Evolutionary conservation across 345 rosid genomes (phyloP), one percentile per base, ranked within the genome.

Genomic region (Angophora floribunda): DNA sequence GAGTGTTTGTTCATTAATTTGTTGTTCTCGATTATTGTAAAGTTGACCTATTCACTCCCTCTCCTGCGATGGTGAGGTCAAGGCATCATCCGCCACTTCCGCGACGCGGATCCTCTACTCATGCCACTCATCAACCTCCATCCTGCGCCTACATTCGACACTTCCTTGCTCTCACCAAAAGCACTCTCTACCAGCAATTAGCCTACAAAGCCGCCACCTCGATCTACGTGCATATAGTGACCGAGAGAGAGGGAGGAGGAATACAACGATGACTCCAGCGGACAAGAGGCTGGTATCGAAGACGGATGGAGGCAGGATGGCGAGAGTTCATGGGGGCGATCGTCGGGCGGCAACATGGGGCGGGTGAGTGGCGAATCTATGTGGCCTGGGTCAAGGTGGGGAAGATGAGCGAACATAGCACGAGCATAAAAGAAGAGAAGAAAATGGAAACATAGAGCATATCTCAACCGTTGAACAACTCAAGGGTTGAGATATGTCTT

Each of bases 171-270:
- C 95, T 98, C 19, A 91, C 97, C 67, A 94, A 98, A 51, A 97
- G 95, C 91, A 97, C 95, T 84, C 93, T 97, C 4, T 97, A 95
- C 89, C 99, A 97, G 91, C 99, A 98, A 86, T 92, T 98, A 8
- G 99, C 99, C 11, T 92, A 92, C 52, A 97, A 97, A 26, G 61
- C 12, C 61, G 12, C 8, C 2, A 55, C 28, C 61, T 55, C 28
- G 61, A 26, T 55, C 61, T 55, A 22, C 61, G 9, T 26, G 9
- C 28, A 26, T 11, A 55, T 55, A 21, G 61, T 55, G 61, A 55
- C 61, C 12, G 9, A 55, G 59, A 55, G 7, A 55, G 59, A 3
- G 41, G 41, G 26, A 19, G 24, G 26, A 11, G 11, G 59, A 17
- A 55, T 4, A 55, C 28, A 55, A 8, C 61, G 8, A 55, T 55